Percentiles rank a stretch among this genome's conserved stretches.
These are phyloP conservation scores for Teunomyces barrocoloradensis DNA, from an alignment of 805 yeast species.

Conservation along the genomic window DNA sequence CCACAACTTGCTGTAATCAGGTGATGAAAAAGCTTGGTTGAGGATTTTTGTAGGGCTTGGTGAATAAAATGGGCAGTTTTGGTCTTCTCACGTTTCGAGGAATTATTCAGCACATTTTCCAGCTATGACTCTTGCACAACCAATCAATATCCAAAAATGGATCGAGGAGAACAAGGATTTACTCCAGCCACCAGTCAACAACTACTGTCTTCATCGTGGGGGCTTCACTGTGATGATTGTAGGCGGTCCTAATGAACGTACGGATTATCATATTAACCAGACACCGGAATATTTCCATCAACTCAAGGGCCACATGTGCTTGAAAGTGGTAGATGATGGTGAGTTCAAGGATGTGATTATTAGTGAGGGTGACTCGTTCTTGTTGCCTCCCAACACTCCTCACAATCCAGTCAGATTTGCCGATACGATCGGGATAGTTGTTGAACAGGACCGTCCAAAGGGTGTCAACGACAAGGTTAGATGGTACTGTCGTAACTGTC, in stretches of 20 bases:
- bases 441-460: constrained; percentile 86
- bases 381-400: constrained; percentile 81
- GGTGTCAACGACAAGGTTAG: constrained; percentile 69
- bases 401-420: constrained; percentile 88
- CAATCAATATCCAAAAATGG: constrained; percentile 81
- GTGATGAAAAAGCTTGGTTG: neutral
- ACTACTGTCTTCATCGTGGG: constrained; percentile 84
- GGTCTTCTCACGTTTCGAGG: neutral
- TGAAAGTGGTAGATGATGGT: constrained; percentile 72
- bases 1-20: neutral
- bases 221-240: constrained; percentile 95
- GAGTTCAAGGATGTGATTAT: constrained; percentile 72
- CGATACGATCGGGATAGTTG: constrained; percentile 83
- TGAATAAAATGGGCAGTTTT: neutral
- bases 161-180: constrained; percentile 69
- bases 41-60: neutral
- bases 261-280: constrained; percentile 90
- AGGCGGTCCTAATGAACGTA: constrained; percentile 93
- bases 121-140: constrained; percentile 50
- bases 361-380: constrained; percentile 82
- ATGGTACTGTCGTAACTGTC: constrained; percentile 83
- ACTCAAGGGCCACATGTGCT: constrained; percentile 80
- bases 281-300: constrained; percentile 94
- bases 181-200: constrained; percentile 89
- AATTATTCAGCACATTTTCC: neutral